Evolutionary conservation across 2,329 filamentous ascomycete species (phyloP).

Genomic region (Aspergillus sp.): DNA sequence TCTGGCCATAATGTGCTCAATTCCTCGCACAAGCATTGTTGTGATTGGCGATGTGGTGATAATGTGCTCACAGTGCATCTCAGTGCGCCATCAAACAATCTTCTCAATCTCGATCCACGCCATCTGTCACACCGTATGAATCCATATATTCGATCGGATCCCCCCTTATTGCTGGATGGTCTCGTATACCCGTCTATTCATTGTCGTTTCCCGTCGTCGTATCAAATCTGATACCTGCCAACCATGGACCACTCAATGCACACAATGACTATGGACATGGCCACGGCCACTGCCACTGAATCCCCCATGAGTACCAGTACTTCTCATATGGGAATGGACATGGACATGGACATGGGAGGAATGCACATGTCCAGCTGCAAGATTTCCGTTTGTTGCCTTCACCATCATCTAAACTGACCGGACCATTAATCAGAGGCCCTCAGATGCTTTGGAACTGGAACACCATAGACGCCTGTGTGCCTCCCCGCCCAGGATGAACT

Average conservation of each 20-base stretch:
- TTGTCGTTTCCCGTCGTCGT: neutral
- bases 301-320: constrained; percentile 9
- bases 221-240: neutral
- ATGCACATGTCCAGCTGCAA: constrained; percentile 50
- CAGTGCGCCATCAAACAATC: neutral
- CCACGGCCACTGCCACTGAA: constrained; percentile 6
- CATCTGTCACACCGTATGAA: neutral
- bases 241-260: constrained; percentile 1
- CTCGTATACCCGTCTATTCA: too few species aligned
- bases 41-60: neutral
- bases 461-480: constrained; percentile 24
- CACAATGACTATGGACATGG: constrained; percentile 7
- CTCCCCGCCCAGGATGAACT: neutral
- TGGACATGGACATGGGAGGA: constrained; percentile 41
- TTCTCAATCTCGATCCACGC: neutral
- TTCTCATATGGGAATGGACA: constrained; percentile 51
- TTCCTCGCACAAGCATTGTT: constrained; percentile 9
- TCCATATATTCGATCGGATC: too few species aligned
- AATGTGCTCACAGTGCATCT: neutral
- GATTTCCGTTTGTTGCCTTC: constrained; percentile 21
- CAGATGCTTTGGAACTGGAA: constrained; percentile 33
- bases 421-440: neutral
- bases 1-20: constrained; percentile 22
- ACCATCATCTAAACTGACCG: neutral
- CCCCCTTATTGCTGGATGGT: too few species aligned